Evolutionary conservation across 108 stramenopile genomes (phyloP), one percentile per base, ranked within the genome.

Genomic region (Pseudonitzschia delicatissima): DNA sequence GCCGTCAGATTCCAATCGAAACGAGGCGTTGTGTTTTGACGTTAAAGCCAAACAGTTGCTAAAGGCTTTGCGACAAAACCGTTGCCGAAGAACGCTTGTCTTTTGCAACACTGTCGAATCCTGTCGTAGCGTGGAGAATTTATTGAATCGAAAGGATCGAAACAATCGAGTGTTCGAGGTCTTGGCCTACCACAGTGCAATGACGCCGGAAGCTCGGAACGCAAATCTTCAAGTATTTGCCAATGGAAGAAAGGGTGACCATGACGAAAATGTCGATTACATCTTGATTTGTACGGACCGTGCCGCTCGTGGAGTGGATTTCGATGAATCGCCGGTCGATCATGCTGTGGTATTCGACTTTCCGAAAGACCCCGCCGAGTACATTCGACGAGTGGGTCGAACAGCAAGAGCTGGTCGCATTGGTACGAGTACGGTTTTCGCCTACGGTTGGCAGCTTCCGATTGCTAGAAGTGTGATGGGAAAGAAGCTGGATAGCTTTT

Each of bases 51-150:
- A 90, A 31, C 83, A 93, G 44, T 68, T 98, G 72, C 64, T 91
- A 48, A 80, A 87, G 67, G 80, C 91, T 1, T 69, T 97, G 23
- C 72, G 88, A 6, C 64, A 76, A 17, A 78, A 76, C 26, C 76
- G 87, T 23, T 89, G 86, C 50, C 66, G 78, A n/a, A 82, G 93
- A 45, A 96, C 97, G 3, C 75, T 98, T 23, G 75, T 98, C 39
- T 98, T 98, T 74, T 98, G 97, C 77, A 98, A 98, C 86, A 96
- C 97, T 7, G 94, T 98, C 34, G 93, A 96, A 64, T 82, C 75
- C 15, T 97, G 96, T 67, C 91, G 96, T 1, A 64, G 68, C 42
- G 96, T 97, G 27, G 97, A 98, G 78, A 98, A 98, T 63, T 64
- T 84, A 9, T 75, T 98, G 18, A 82, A 80, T 31, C 71, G 97